Evolutionary conservation across 257 asterid genomes (phyloP).

Genomic region (Leptodermis oblonga): DNA sequence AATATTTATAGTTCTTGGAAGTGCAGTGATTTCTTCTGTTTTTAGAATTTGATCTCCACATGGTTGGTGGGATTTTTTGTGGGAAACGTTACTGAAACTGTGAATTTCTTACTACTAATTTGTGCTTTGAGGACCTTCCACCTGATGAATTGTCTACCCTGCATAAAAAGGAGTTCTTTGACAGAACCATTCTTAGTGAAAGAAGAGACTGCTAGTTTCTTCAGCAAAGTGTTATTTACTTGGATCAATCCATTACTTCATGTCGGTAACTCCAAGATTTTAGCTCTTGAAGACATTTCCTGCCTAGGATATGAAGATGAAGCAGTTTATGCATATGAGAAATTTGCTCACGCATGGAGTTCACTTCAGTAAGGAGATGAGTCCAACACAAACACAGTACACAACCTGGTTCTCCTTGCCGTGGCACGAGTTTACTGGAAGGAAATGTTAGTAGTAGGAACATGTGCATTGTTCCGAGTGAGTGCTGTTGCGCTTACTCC

Average conservation of each 20-base stretch:
- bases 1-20: too few relatives aligned
- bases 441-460: slow-evolving; percentile 39
- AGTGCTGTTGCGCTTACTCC: slow-evolving; percentile 48
- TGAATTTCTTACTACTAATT: slow-evolving; percentile 42
- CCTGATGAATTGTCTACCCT: slow-evolving; percentile 20
- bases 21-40: too few relatives aligned
- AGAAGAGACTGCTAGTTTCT: slow-evolving; percentile 26
- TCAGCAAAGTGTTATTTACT: slow-evolving; percentile 45
- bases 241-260: slow-evolving; percentile 61
- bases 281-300: slow-evolving; percentile 56
- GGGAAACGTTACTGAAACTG: too few relatives aligned
- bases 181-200: slow-evolving; percentile 43
- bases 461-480: slow-evolving; percentile 35
- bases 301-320: slow-evolving; percentile 54
- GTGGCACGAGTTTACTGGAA: slow-evolving; percentile 43
- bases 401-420: slow-evolving; percentile 37
- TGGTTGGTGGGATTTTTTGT: too few relatives aligned
- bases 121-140: slow-evolving; percentile 31
- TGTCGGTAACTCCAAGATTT: slow-evolving; percentile 41
- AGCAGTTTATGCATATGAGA: slow-evolving; percentile 38
- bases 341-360: slow-evolving; percentile 41
- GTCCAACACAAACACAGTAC: slow-evolving; percentile 6
- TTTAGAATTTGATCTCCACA: too few relatives aligned
- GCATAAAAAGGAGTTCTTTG: slow-evolving; percentile 8
- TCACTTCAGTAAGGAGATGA: slow-evolving; percentile 26